Conservation (phyloP, 2,329 filamentous ascomycete species). For the Incumbomyces delicatus region DNA sequence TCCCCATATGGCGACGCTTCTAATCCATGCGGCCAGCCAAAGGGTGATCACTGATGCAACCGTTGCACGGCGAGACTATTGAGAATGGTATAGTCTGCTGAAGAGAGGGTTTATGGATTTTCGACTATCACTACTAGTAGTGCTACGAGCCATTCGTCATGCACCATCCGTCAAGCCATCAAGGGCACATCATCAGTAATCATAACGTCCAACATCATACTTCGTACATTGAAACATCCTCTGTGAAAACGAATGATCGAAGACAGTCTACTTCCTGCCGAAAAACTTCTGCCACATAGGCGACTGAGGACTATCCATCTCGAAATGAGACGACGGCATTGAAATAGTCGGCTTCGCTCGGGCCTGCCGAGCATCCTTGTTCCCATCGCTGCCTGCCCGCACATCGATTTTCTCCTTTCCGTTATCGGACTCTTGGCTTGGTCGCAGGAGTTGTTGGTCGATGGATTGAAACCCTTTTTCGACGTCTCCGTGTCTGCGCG, state of each 20-base stretch:
- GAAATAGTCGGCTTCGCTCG: slow-evolving; percentile 4
- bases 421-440: slow-evolving; percentile 1
- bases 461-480: slow-evolving; percentile 3
- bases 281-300: slow-evolving; percentile 7
- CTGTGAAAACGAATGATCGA: not conserved
- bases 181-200: too few relatives aligned
- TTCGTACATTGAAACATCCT: too few relatives aligned
- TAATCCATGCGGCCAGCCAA: too few relatives aligned
- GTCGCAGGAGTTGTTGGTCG: not conserved
- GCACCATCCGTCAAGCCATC: too few relatives aligned
- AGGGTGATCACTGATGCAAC: too few relatives aligned
- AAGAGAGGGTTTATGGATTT: too few relatives aligned
- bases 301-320: slow-evolving; percentile 6
- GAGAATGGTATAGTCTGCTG: too few relatives aligned
- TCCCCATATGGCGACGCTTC: not conserved
- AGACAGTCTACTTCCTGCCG: not conserved
- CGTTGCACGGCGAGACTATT: too few relatives aligned
- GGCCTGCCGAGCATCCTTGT: not conserved
- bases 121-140: too few relatives aligned
- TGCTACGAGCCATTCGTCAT: too few relatives aligned
- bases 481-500: not conserved
- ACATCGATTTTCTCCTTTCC: not conserved
- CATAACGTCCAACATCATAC: too few relatives aligned
- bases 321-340: not conserved
- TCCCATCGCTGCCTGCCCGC: not conserved